Evolutionary conservation across 2,329 filamentous ascomycete species (phyloP).

Genomic region (Gyromitra esculenta): DNA sequence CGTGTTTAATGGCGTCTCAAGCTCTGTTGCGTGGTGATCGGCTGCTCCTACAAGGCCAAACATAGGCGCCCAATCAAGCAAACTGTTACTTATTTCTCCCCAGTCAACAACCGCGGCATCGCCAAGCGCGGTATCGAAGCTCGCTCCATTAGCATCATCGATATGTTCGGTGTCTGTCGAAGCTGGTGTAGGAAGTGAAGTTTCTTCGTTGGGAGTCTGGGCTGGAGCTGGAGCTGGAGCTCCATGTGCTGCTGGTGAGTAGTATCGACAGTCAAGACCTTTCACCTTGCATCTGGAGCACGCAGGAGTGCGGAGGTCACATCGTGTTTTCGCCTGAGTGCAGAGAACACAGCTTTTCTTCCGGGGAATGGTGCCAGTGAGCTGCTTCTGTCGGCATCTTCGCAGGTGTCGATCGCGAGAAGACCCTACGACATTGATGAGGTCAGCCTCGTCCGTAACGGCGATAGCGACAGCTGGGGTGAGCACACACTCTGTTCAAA

Average conservation of each 20-base stretch:
- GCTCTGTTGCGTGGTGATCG: constrained; percentile 14
- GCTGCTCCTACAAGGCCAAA: constrained; percentile 18
- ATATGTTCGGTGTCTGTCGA: constrained; percentile 34
- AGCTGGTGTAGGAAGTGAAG: constrained; percentile 42
- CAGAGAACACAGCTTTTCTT: constrained; percentile 51
- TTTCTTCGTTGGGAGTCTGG: constrained; percentile 12
- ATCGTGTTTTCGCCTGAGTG: constrained; percentile 49
- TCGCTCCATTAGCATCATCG: constrained; percentile 28
- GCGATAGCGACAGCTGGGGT: constrained; percentile 6
- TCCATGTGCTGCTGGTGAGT: constrained; percentile 29
- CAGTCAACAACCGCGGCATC: constrained; percentile 37
- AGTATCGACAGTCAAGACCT: constrained; percentile 46
- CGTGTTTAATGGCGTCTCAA: constrained; percentile 6
- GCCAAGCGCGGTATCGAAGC: constrained; percentile 34
- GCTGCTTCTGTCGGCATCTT: constrained; percentile 49
- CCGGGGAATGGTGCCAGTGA: constrained; percentile 47
- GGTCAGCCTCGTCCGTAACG: constrained; percentile 13
- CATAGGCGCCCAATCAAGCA: constrained; percentile 47
- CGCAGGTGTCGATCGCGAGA: constrained; percentile 51
- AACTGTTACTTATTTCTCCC: constrained; percentile 46
- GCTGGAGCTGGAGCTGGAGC: constrained; percentile 2
- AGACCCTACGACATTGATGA: constrained; percentile 32
- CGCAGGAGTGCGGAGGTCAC: constrained; percentile 42
- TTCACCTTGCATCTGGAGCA: constrained; percentile 47
- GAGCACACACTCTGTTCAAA: constrained; percentile 49